These are phyloP conservation scores for Ceratocystis colombiana DNA, from an alignment of 2,329 filamentous ascomycete species.

Conservation along the genomic window DNA sequence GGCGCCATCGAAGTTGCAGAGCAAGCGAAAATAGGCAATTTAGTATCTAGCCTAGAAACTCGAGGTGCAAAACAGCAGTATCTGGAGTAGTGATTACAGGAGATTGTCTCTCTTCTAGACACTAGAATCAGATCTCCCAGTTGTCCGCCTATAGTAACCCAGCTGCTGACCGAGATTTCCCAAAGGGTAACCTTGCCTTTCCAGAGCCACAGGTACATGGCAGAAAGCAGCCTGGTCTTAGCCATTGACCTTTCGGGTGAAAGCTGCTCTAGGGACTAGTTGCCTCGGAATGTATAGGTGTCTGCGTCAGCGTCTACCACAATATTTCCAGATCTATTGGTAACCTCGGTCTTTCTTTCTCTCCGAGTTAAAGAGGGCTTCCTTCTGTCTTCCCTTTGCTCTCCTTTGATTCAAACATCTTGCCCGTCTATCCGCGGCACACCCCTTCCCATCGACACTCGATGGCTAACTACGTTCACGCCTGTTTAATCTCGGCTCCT, in stretches of 20 bases:
- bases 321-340: too few relatives aligned
- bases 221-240: background rate
- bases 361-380: background rate
- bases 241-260: background rate
- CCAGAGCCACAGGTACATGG: background rate
- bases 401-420: background rate
- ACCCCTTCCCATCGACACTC: background rate
- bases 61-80: too few relatives aligned
- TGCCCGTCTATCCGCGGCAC: background rate
- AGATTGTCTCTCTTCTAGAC: too few relatives aligned
- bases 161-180: too few relatives aligned
- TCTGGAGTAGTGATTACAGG: too few relatives aligned
- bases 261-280: background rate
- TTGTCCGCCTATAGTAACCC: too few relatives aligned
- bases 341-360: background rate
- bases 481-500: background rate
- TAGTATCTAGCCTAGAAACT: too few relatives aligned
- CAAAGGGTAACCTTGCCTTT: background rate
- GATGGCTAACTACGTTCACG: background rate
- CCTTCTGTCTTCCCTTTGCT: background rate
- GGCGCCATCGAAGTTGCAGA: too few relatives aligned
- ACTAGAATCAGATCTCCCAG: too few relatives aligned
- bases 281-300: background rate
- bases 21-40: too few relatives aligned
- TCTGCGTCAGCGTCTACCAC: background rate